Evolutionary conservation across 2,329 filamentous ascomycete species (phyloP), one percentile per base, ranked within the genome.

Genomic region (Rugonectria rugulosa): DNA sequence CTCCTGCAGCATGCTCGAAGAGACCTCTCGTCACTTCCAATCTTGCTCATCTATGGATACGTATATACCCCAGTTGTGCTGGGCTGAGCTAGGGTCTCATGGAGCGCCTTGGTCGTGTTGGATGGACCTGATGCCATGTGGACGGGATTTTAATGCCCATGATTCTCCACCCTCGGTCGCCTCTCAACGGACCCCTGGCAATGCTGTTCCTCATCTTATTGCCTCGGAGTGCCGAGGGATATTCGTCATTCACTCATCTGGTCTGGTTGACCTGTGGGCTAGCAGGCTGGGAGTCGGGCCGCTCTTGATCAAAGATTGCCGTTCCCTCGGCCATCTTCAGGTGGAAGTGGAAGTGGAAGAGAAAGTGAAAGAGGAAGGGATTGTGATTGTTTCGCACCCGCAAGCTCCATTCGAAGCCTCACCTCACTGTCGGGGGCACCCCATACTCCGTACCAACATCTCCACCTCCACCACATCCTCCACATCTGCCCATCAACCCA

Each of bases 401-500:
- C 6, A 26, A 20, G n/a, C 19, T 24, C 19, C 47, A 41, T 36
- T 24, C 42, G 32, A 32, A 23, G 29, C 21, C 23, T 43, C 21
- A 43, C 32, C 19, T 40, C 37, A 40, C 19, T 11, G 12, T 14
- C 34, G 34, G 31, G 31, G 38, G 41, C 42, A 37, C 41, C 42
- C 62, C 56, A 63, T 59, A 58, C 41, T 37, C 62, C 56, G 62
- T 59, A 58, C 51, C 12, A 45, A 41, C 38, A 40, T 53, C 50
- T 53, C 50, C 54, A 62, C 63, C 56, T 65, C 58, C 62, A 62
- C 65, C 64, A 66, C 60, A 60, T 67, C 65, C 65, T 67, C 65
- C 65, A 65, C 65, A 65, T 67, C 65, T 68, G 61, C 63, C 59
- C 63, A 61, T 64, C 64, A 68, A 63, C 64, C 65, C 63, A 63